Conservation (phyloP, 2,329 filamentous ascomycete genomes). For the Trichoderma sp. region DNA sequence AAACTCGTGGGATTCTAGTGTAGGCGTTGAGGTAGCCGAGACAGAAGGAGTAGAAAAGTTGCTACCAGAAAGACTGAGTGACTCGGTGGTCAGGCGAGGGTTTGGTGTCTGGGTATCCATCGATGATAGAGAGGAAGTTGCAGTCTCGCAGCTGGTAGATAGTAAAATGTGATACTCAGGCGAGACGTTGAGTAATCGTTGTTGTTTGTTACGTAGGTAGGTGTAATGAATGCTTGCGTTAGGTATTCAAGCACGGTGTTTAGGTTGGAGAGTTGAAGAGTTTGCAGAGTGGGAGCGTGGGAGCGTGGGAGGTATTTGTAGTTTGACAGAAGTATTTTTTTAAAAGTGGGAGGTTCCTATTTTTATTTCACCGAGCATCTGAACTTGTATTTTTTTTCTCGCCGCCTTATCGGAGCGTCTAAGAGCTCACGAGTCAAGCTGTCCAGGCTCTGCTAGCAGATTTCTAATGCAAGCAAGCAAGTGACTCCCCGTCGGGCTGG, state of each 20-base stretch:
- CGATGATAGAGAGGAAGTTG: not conserved
- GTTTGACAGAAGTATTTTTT: not conserved
- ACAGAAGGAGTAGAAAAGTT: conserved; percentile 12
- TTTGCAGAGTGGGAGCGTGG: not conserved
- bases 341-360: not conserved
- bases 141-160: not conserved
- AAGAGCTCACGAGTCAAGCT: conserved; percentile 10
- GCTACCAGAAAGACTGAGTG: conserved; percentile 4
- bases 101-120: conserved; percentile 6
- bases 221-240: not conserved
- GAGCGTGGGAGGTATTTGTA: conserved; percentile 14
- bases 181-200: not conserved
- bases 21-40: conserved; percentile 12
- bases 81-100: conserved; percentile 5
- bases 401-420: conserved; percentile 5
- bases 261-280: not conserved
- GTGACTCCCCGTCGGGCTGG: conserved; percentile 11
- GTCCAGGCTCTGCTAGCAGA: not conserved
- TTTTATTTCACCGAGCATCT: not conserved
- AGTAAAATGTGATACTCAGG: not conserved
- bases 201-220: not conserved
- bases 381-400: not conserved
- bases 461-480: conserved; percentile 8
- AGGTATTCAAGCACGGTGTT: not conserved
- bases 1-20: conserved; percentile 12